Conservation (phyloP, 495 filamentous ascomycete species). For the Podospora didyma region DNA sequence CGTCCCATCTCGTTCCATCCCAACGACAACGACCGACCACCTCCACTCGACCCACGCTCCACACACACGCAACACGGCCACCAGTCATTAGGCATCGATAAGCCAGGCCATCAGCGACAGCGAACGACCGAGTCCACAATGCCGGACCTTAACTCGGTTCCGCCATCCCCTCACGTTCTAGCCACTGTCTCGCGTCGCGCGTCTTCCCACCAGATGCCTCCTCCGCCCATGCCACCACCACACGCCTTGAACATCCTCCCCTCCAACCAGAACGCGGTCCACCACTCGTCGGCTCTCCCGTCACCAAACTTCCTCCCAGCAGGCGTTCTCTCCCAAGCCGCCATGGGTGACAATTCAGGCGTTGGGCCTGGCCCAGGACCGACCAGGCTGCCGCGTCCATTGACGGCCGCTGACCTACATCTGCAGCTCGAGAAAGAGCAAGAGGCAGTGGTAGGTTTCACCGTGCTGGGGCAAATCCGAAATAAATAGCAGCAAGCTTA, state of each 20-base stretch:
- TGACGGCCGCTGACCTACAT: conserved; percentile 85
- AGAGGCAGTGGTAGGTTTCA: conserved; percentile 72
- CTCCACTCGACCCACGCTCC: no score
- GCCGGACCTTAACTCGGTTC: conserved; percentile 59
- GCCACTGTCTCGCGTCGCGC: conserved; percentile 27
- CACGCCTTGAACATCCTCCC: conserved; percentile 46
- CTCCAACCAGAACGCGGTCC: conserved; percentile 49
- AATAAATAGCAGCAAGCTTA: conserved; percentile 1
- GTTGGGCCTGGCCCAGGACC: conserved; percentile 63
- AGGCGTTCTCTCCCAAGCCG: conserved; percentile 42
- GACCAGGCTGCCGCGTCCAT: conserved; percentile 73
- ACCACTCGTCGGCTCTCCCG: conserved; percentile 32
- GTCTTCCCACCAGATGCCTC: conserved; percentile 30
- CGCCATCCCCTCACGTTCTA: conserved; percentile 49
- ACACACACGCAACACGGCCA: neutral
- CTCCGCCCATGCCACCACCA: conserved; percentile 27
- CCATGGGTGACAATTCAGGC: conserved; percentile 50
- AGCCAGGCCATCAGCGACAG: neutral
- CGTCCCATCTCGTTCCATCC: no score
- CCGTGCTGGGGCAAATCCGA: neutral
- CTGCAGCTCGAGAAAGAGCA: conserved; percentile 87
- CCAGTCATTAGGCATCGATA: neutral
- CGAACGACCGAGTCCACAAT: conserved; percentile 18
- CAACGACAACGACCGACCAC: neutral
- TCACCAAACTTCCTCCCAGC: conserved; percentile 12